Percentiles rank a stretch among this genome's conserved stretches.
These are phyloP conservation scores for Pythium rishiriense DNA, from an alignment of 352 stramenopile genomes.

Conservation along the genomic window DNA sequence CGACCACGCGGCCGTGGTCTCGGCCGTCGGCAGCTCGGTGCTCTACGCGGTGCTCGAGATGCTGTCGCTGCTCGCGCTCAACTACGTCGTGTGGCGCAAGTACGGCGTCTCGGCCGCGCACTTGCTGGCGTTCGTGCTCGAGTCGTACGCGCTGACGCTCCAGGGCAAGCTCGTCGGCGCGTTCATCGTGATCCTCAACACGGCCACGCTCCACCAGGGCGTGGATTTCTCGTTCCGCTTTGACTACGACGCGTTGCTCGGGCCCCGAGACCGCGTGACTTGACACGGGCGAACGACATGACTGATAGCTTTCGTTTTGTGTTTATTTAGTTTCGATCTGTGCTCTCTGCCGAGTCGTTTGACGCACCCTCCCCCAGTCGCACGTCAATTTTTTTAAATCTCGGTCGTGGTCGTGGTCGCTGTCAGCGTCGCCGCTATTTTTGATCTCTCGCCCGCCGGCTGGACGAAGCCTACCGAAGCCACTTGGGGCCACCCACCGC, in stretches of 20 bases:
- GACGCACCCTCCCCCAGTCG: too few relatives aligned
- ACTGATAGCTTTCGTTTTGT: too few relatives aligned
- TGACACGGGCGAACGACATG: too few relatives aligned
- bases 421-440: background rate
- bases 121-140: constrained; percentile 39
- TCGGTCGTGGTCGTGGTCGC: background rate
- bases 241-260: constrained; percentile 10
- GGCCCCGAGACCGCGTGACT: too few relatives aligned
- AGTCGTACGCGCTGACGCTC: constrained; percentile 31
- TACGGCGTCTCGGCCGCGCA: constrained; percentile 30
- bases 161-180: constrained; percentile 41
- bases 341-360: too few relatives aligned
- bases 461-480: background rate
- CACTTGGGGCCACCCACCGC: too few relatives aligned
- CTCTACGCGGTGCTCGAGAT: constrained; percentile 38
- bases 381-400: background rate
- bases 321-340: too few relatives aligned
- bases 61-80: constrained; percentile 33
- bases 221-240: constrained; percentile 17
- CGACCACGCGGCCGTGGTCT: background rate
- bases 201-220: constrained; percentile 22
- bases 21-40: background rate
- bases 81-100: constrained; percentile 27
- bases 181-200: constrained; percentile 27
- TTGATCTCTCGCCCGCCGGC: background rate